Base-by-base conservation (phyloP, 1,139 yeast species). In the Debaryomycetaceae sp. region DNA sequence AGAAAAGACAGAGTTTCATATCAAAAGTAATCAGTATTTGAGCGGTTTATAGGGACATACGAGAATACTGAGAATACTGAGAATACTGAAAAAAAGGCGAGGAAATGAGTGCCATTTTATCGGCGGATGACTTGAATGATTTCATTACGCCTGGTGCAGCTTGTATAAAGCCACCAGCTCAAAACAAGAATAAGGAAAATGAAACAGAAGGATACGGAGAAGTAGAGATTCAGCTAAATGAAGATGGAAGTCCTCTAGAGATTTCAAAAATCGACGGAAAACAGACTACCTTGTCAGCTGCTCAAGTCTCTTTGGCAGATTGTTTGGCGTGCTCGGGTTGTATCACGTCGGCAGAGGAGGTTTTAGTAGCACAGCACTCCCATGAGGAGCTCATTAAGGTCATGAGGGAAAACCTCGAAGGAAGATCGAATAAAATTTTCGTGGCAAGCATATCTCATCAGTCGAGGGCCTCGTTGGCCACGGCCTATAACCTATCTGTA, bases 261-360 rank as follows among this genome's bases (percentile, higher is more conserved):
- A 87, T 87, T 5, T 78, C 84, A 4, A 65, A 66, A 49, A 71
- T 75, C 40, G 87, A 84, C 50, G 84, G 83, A 6, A 66, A 70
- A 20, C 67, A 73, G 13, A 57, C 63, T 23, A 71, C 71, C 38
- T 72, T 90, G 6, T 77, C 84, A 34, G 85, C 91, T 40, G 99
- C 97, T 0, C 93, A 87, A 55, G 93, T 93, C 42, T 86, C 95
- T 2, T 67, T 93, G 39, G 83, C 91, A 7, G 99, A 93, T 69
- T 93, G 99, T 65, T 71, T 93, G 43, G 99, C 99, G 0, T 93
- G 99, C 59, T 84, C 96, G 4, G 99, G 99, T 1, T 93, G 99
- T 63, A 90, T 93, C 49, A 93, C 99, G 0, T 87, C 96, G 8
- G 96, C 97, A 11, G 99, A 93, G 60, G 96, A 91, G 53, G 91